Conservation (phyloP, 2,329 filamentous ascomycete genomes). For the Arthrobotrys conoides region DNA sequence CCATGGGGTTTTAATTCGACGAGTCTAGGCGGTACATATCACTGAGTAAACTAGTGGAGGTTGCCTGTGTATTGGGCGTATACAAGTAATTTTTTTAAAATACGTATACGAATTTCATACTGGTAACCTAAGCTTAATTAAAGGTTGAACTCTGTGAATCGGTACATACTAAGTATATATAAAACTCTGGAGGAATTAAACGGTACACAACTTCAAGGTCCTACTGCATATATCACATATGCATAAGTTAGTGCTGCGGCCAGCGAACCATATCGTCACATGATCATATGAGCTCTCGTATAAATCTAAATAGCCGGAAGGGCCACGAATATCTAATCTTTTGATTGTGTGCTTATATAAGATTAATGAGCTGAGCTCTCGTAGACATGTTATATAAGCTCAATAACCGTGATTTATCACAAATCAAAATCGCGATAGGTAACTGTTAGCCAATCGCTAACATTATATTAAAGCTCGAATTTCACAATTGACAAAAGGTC, state of each 20-base stretch:
- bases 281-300: conserved; percentile 7
- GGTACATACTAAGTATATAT: neutral
- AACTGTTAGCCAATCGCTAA: conserved; percentile 6
- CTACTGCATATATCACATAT: neutral
- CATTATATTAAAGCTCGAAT: neutral
- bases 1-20: neutral
- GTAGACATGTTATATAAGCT: neutral
- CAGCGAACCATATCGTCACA: neutral
- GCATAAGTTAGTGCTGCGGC: conserved; percentile 10
- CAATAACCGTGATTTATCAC: neutral
- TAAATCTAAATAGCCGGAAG: conserved; percentile 6
- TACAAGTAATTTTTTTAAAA: neutral
- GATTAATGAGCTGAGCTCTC: neutral
- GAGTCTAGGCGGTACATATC: conserved; percentile 1
- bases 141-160: neutral
- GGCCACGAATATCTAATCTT: neutral
- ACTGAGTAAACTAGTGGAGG: neutral
- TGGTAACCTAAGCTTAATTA: too few relatives aligned
- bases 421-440: neutral
- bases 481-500: neutral
- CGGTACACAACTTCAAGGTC: neutral
- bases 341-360: neutral
- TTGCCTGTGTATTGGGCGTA: neutral
- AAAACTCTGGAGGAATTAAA: neutral
- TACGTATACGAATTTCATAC: neutral